Base-by-base conservation (phyloP, 192 early-diverging fungal species). In the Coemansia asiatica region DNA sequence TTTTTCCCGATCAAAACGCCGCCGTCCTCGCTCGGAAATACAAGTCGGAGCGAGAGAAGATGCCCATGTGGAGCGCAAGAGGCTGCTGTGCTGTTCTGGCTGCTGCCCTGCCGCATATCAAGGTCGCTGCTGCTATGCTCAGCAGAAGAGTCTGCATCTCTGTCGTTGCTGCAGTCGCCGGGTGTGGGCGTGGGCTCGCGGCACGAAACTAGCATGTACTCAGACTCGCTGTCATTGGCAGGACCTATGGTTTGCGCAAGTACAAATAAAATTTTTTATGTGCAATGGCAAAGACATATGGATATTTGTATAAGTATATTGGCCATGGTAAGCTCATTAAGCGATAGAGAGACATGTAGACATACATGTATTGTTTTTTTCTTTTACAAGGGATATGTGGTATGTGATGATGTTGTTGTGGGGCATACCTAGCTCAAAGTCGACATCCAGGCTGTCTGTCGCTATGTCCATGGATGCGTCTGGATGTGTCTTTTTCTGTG, bases 1-100 rank as follows among this genome's bases (percentile, higher is more conserved):
- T 61, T 62, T 40, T 71, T 76, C 49, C 79, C 79, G 56, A 82
- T 82, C 51, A 82, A 53, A 64, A 82, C 61, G 26, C 79, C 79
- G 47, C 79, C 79, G 56, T 76, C 75, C 36, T 74, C 74, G 28
- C 49, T 51, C 0, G 63, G 65, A 23, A 82, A 82, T 0, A 82
- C 35, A 38, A 76, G 57, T 18, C 79, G 61, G 56, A 74, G 35
- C 31, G 62, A 49, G 29, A 68, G 44, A 22, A 8, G 7, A n/a
- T 19, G 29, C 6, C 33, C 27, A 25, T 61, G 47, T 16, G 48
- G 13, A 10, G 46, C 28, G 18, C 13, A 15, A 15, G 53, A 1
- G n/a, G 53, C 36, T 19, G 27, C 26, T 19, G 38, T 15, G 33
- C 46, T 23, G 16, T 56, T 25, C 1, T 7, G 19, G 15, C n/a